Evolutionary conservation across 306 rosid species (phyloP), one percentile per base, ranked within the genome.

Genomic region (Medicago ruthenica): DNA sequence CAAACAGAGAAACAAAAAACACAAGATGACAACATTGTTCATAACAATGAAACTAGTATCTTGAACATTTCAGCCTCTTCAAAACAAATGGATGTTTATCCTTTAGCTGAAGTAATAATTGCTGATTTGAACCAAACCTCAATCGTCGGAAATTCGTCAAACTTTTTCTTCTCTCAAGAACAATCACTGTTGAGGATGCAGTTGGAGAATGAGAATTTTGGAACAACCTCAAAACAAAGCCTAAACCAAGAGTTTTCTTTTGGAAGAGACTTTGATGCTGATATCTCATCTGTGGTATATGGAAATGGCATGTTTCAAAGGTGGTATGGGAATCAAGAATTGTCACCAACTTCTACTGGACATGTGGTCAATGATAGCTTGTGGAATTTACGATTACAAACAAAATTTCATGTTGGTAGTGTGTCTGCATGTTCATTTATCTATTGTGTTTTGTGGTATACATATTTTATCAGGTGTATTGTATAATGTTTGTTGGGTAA

Each of bases 301-400:
- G 83, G 71, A 80, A 77, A 67, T 16, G 86, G 71, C 40, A 47
- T 85, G 83, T 76, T 68, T 42, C 76, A 54, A 15, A 73, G 17
- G 51, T 55, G 76, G 20, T 59, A 31, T 65, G 87, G 15, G 15
- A 79, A 83, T 73, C 83, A 82, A 66, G 84, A 82, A 21, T 78
- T 37, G 36, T 78, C 89, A 2, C 76, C 89, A 34, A 60, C 76
- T 71, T 85, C 88, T 54, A 69, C 83, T 40, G 88, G 79, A 5
- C 82, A 76, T 13, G 45, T 73, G 10, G 87, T 83, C 66, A 73
- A 69, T 18, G 86, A 84, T 65, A 58, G 63, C 79, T 64, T 87
- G 16, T 90, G 95, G 96, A 83, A 83, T 84, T 87, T 60, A 42
- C 84, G 76, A 27, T 27, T 3, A 27, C 31, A 27, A 27, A 27